Base-by-base conservation (phyloP, 495 filamentous ascomycete genomes). In the Penicillium waksmanii region DNA sequence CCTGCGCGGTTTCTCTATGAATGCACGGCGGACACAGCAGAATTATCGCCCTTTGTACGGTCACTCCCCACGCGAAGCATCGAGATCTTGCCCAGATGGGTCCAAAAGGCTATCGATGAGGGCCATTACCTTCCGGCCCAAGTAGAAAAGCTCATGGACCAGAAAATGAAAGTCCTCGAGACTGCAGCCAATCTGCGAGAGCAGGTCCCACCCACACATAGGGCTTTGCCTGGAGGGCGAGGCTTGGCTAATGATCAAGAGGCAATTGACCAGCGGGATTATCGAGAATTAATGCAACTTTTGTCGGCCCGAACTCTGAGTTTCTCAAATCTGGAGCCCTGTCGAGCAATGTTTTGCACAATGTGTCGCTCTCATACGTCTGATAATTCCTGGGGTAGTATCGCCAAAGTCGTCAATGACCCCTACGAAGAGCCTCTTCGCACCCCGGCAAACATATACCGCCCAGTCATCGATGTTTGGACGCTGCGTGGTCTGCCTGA, bases 1-100 rank as follows among this genome's bases (percentile, higher is more conserved):
- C 7, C 3, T 91, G 89, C 46, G 11, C 57, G 87, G 27, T 92
- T 85, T 83, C 72, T 93, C 19, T 92, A 89, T 60, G 67, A 75
- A 44, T 93, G 90, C 66, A 81, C 75, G 5, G 78, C 85, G 62
- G 88, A 92, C 64, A 63, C 58, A 15, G 60, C 68, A 18, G 59
- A 63, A 19, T 65, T 57, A 51, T 63, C 63, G 18, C 51, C 53
- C 5, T 27, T 27, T 34, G 21, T 44, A 13, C 2, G 5, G 5
- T 23, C 18, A 15, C 8, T 48, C 10, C 46, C 46, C 10, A 21
- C 31, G 13, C 23, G 34, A 13, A 40, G 31, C 18, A 34, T 55
- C 12, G 35, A 31, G 11, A 77, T 68, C 48, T 66, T 76, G 19
- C 73, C 65, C 55, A 63, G 63, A 9, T 77, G 70, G 66, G 65